phyloP scores from a whole-genome alignment of 129 eudicot genomes.

The Kitagawia praeruptora region DNA sequence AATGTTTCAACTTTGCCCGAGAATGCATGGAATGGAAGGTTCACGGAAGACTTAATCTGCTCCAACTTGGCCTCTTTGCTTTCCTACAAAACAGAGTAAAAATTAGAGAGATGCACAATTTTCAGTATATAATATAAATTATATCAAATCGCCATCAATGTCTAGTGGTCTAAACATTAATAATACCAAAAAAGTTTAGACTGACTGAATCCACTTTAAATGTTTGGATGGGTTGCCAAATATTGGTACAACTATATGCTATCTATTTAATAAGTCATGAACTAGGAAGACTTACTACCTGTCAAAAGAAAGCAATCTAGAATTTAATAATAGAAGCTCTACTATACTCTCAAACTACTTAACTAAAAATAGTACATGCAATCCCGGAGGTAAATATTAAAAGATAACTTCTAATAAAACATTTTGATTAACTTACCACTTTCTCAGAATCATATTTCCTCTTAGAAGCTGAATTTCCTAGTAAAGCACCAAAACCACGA shows the following conservation, averaged over 20 bases:
- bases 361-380: background rate
- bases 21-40: slow-evolving; percentile 70
- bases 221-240: background rate
- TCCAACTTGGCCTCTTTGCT: slow-evolving; percentile 49
- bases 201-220: background rate
- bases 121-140: background rate
- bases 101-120: background rate
- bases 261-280: background rate
- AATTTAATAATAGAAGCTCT: background rate
- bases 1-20: slow-evolving; percentile 23
- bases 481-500: slow-evolving; percentile 82
- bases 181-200: background rate
- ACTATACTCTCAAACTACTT: background rate
- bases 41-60: slow-evolving; percentile 58
- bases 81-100: slow-evolving; percentile 22
- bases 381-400: background rate
- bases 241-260: background rate
- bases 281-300: background rate
- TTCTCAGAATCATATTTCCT: slow-evolving; percentile 52
- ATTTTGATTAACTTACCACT: slow-evolving; percentile 34
- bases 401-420: background rate
- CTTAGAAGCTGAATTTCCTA: slow-evolving; percentile 61
- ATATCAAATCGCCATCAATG: background rate
- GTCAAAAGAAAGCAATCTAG: background rate
- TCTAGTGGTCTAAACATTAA: background rate